A percentile compares a stretch with the other conserved stretches of the same genome.
Evolutionary conservation across 768 basidiomycete species (phyloP).

Genomic region (Flagelloscypha sp.): DNA sequence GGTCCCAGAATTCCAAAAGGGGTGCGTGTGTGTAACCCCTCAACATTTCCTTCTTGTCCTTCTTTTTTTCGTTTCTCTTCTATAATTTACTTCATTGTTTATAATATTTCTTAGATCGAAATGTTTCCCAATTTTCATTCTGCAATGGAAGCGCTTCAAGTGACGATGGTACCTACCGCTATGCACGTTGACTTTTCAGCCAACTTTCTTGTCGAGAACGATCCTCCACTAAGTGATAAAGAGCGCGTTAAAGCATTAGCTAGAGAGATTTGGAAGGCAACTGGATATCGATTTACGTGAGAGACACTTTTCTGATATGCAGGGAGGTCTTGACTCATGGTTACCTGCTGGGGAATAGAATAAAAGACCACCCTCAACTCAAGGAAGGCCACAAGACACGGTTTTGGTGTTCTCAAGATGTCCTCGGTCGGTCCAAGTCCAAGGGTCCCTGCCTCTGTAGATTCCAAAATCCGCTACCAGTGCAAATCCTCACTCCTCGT

Average conservation of each 20-base stretch:
- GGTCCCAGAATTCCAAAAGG: no score
- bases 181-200: no score
- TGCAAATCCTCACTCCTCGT: conserved; percentile 39
- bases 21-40: no score
- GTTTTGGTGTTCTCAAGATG: conserved; percentile 45
- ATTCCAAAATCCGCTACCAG: conserved; percentile 32
- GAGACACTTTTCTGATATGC: conserved; percentile 12
- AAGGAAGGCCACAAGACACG: conserved; percentile 42
- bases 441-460: conserved; percentile 19
- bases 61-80: no score
- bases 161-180: no score
- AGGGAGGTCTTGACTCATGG: conserved; percentile 1
- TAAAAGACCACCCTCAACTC: conserved; percentile 41
- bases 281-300: conserved; percentile 44
- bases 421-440: conserved; percentile 33
- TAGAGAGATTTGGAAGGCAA: conserved; percentile 39
- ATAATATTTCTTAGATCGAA: no score
- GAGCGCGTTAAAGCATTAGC: conserved; percentile 32
- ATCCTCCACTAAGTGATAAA: conserved; percentile 23
- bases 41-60: no score
- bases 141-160: no score
- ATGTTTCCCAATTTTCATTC: no score
- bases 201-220: no score
- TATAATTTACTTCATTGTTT: no score
- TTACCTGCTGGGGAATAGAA: conserved; percentile 20